Base-by-base conservation (phyloP, 129 eudicot species). In the Kitagawia praeruptora region DNA sequence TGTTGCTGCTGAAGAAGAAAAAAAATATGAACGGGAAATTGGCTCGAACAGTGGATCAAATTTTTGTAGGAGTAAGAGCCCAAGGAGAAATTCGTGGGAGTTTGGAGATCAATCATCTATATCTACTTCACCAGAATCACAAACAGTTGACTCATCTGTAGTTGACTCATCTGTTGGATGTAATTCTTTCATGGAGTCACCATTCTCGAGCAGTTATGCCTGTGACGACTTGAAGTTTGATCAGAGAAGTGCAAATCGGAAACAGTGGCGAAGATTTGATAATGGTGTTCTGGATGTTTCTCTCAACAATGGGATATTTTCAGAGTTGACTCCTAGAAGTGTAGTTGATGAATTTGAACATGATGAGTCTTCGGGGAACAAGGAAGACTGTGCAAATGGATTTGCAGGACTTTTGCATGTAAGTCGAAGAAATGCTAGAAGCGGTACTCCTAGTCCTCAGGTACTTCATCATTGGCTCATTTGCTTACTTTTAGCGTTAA, bases 381-480 rank as follows among this genome's bases (percentile, higher is more conserved):
- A 54, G 48, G 84, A 84, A 81, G 77, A 84, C 41, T 84, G 67
- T 78, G 54, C 74, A 46, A 79, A 87, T 54, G 89, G 80, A 45
- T 89, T 93, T 83, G 51, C 84, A 23, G 96, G 96, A 48, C 87
- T 89, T 75, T 66, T 78, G 47, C 87, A 76, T 28, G 85, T 78
- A 61, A 64, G 81, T 79, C 80, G 78, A 9, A 74, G 75, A 78
- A 84, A 84, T 46, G 84, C 81, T 72, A 88, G 90, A 75, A 88
- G 90, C 42, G 58, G 77, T 72, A 87, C 96, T 82, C 91, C 98
- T 15, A 94, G 97, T 82, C 96, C 98, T 73, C 94, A 89, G 94
- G 98, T 94, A 80, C 51, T 75, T 45, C 11, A 54, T 46, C 49
- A 46, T 51, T n/a, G 23, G 58, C 58, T 51, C 58, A 54, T 21